Evolutionary conservation across 345 rosid genomes (phyloP).

Genomic region (Corymbia maculata): DNA sequence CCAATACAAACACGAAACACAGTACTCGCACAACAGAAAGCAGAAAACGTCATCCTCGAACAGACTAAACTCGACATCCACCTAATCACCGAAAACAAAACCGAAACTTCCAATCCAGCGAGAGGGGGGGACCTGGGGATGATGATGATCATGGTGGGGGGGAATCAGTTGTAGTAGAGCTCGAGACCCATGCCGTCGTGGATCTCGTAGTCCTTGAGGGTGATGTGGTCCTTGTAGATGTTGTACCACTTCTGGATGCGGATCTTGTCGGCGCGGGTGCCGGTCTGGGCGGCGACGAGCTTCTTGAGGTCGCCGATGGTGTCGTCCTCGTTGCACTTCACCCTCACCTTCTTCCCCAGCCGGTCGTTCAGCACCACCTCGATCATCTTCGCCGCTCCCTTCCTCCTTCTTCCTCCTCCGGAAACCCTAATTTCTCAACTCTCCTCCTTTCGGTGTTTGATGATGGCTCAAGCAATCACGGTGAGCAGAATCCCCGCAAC

Average conservation of each 20-base stretch:
- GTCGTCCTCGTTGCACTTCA: conserved; percentile 76
- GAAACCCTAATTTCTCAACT: neutral
- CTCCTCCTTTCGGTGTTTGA: neutral
- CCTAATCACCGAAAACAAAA: too few relatives aligned
- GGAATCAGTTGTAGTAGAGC: conserved; percentile 50
- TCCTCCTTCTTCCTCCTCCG: neutral
- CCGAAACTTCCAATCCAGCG: too few relatives aligned
- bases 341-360: conserved; percentile 69
- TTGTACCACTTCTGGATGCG: conserved; percentile 57
- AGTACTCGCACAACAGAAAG: neutral
- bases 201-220: conserved; percentile 70
- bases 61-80: neutral
- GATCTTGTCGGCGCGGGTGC: conserved; percentile 37
- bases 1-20: neutral
- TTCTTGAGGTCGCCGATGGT: conserved; percentile 79
- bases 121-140: neutral
- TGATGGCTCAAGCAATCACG: neutral
- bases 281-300: conserved; percentile 75
- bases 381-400: conserved; percentile 28
- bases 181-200: conserved; percentile 82
- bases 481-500: neutral
- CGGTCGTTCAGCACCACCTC: conserved; percentile 76
- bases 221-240: conserved; percentile 64
- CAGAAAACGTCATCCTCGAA: neutral
- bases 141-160: neutral